phyloP scores from a whole-genome alignment of 345 rosid genomes.

The Gossypium thurberi region DNA sequence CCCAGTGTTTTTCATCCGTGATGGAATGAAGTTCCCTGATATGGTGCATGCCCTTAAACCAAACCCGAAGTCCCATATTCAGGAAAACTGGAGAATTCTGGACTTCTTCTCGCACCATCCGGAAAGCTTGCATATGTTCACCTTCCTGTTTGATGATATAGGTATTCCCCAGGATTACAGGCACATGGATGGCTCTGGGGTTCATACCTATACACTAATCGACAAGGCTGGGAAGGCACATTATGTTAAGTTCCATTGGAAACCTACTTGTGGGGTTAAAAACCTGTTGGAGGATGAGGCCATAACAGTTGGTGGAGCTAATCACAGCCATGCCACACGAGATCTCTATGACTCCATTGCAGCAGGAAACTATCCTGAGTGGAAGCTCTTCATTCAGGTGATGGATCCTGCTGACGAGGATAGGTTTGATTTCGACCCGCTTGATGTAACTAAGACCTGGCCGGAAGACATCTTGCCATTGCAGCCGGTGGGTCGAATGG shows the following conservation, averaged over 20 bases:
- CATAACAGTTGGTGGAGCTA: constrained; percentile 73
- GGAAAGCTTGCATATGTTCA: constrained; percentile 79
- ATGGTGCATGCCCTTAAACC: constrained; percentile 89
- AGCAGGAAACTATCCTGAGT: constrained; percentile 87
- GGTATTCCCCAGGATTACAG: constrained; percentile 91
- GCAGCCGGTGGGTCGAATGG: constrained; percentile 96
- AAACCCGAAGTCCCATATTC: constrained; percentile 89
- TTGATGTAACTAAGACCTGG: constrained; percentile 94
- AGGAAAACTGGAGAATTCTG: constrained; percentile 88
- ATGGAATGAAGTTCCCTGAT: constrained; percentile 96
- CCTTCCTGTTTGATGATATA: constrained; percentile 80
- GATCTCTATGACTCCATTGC: constrained; percentile 88
- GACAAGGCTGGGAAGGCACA: constrained; percentile 75
- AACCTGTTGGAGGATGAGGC: constrained; percentile 82
- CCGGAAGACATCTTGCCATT: constrained; percentile 91
- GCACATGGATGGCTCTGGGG: constrained; percentile 93
- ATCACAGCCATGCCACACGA: constrained; percentile 94
- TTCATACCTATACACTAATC: constrained; percentile 71
- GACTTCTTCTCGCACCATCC: constrained; percentile 96
- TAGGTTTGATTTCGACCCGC: constrained; percentile 80
- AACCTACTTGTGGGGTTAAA: constrained; percentile 85
- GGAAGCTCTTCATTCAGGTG: constrained; percentile 75
- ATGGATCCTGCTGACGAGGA: constrained; percentile 79
- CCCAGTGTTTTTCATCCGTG: constrained; percentile 89
- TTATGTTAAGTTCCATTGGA: constrained; percentile 95